Evolutionary conservation across 2,329 filamentous ascomycete species (phyloP), one percentile per base, ranked within the genome.

Genomic region (Diaporthe sp.): DNA sequence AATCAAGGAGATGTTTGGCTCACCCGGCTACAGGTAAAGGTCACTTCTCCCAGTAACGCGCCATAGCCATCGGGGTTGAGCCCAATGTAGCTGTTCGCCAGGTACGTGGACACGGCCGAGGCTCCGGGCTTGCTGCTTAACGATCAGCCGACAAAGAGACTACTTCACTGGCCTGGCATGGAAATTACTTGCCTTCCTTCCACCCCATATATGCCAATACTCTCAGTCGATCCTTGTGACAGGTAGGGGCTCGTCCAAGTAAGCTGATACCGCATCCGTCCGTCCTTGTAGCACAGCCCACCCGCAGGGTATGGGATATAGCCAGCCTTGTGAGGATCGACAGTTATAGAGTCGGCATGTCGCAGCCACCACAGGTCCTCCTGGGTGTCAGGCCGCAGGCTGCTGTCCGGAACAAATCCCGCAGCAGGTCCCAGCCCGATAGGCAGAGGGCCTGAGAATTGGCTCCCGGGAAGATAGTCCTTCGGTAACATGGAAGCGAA

Each of bases 271-370:
- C 83, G 79, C 83, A 87, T 86, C 0, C 85, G 77, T 0, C 81
- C 85, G 59, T 87, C 86, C 0, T 82, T 80, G 66, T 87, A 87
- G 8, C 81, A 82, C n/a, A 87, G 73, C 1, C 82, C 82, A 5
- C 86, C 85, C 0, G 85, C 85, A 0, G 86, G 86, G 71, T 88
- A 87, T 0, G 83, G 84, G 35, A 87, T 84, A 55, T 88, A 87
- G 0, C 85, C 86, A 2, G 84, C 81, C 72, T 87, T 88, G 74
- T 88, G 85, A 0, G 86, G 86, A 72, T 88, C 86, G 9, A 88
- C 83, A 0, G 86, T 88, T 42, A 87, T 84, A 0, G 84, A 86
- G 77, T 87, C 85, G 2, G 83, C 83, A 15, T 82, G 76, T 22
- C 80, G 79, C 73, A 87, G 77, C 1, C 82, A 83, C 47, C 80